Base-by-base conservation (phyloP, 352 stramenopile genomes). In the Phytophthora pinifolia region DNA sequence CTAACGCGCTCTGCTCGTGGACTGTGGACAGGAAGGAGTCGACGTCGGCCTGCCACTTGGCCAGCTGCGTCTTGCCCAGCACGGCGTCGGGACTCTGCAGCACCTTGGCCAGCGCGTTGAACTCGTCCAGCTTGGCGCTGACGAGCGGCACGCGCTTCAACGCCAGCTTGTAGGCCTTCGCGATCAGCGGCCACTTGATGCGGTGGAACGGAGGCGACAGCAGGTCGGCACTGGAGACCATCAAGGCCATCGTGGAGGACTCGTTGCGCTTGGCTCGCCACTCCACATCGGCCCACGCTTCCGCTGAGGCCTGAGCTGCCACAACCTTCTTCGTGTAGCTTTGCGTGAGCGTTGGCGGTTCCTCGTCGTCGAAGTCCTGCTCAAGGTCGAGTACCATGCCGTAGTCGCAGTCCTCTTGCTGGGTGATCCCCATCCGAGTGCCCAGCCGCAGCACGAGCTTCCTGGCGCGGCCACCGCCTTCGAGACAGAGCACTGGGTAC, bases 51-150 rank as follows among this genome's bases (percentile, higher is more conserved):
- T 70, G 52, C 78, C 78, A 91, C 44, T 71, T 75, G 13, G 66
- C 46, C n/a, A 88, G 72, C 56, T 91, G 74, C 6, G 59, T 37
- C 27, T 72, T 80, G 63, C 74, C 74, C 45, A 86, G 41, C 2
- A 79, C 54, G 1, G 62, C 72, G 9, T 83, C 67, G 0, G 63
- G 27, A 34, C 54, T 71, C 63, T 86, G 78, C 20, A 91, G 42
- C 10, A 79, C 62, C 1, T 53, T 62, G 13, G 70, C 78, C 4
- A 89, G 51, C 0, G 67, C 45, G 33, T 91, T 91, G 59, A 70
- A 91, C 49, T 74, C 70, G 15, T 91, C 78, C 27, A 91, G 66
- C 54, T 77, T 79, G 15, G 80, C 75, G 27, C 62, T 58, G n/a
- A 82, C 70, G 27, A 82, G 72, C 4, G 61, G 62, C 7, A 84